A percentile compares a stretch with the other conserved stretches of the same genome.
These are phyloP conservation scores for Lipomyces kockii DNA, from an alignment of 805 yeast species.

Conservation along the genomic window DNA sequence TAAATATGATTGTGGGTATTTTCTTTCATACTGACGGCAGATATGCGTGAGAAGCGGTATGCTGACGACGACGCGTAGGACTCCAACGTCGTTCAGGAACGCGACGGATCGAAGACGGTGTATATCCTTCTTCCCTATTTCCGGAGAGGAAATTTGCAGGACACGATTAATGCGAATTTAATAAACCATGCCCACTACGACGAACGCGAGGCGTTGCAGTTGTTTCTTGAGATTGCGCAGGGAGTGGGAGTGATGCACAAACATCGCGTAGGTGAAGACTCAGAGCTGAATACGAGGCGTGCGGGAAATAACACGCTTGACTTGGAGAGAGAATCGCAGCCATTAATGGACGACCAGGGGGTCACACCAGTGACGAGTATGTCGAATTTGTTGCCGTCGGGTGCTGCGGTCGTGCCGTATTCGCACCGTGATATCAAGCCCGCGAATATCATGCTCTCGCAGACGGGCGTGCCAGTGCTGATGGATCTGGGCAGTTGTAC, in stretches of 20 bases:
- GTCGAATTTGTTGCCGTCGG: conserved; percentile 17
- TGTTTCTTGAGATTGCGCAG: conserved; percentile 70
- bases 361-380: background rate
- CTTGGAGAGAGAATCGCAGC: conserved; percentile 40
- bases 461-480: conserved; percentile 75
- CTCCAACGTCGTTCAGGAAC: conserved; percentile 70
- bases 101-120: conserved; percentile 78
- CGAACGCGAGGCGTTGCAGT: conserved; percentile 65
- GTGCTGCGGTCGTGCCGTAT: conserved; percentile 61
- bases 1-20: conserved; percentile 54
- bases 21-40: background rate
- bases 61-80: conserved; percentile 48
- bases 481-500: conserved; percentile 84
- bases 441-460: conserved; percentile 80
- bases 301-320: conserved; percentile 11
- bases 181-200: conserved; percentile 58
- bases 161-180: conserved; percentile 67
- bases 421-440: conserved; percentile 92
- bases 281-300: background rate
- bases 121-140: conserved; percentile 79
- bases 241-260: conserved; percentile 80
- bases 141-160: conserved; percentile 72
- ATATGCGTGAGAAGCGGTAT: background rate
- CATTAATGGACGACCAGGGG: conserved; percentile 49
- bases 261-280: conserved; percentile 47